Base-by-base conservation (phyloP, 306 rosid genomes). In the Castanospermum australe region DNA sequence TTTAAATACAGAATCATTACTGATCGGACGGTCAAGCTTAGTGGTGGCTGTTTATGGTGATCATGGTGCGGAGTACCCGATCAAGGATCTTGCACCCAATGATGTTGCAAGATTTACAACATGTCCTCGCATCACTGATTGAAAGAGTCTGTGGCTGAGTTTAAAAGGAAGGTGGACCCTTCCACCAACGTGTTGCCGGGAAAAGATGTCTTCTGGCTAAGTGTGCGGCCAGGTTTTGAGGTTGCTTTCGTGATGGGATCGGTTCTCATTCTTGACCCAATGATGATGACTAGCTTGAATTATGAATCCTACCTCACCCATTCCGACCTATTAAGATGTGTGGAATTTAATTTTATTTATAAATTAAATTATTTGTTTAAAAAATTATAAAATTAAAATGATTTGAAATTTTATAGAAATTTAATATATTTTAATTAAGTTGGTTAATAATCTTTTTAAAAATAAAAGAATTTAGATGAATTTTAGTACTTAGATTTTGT, bases 171-270 rank as follows among this genome's bases (percentile, higher is more conserved):
- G 14, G 73, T 67, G 74, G 74, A 68, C 69, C 69, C 78, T 25
- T 7, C 84, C 3, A 74, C 87, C 1, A 39, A 60, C 15, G 81
- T 74, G 17, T 18, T 79, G 78, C 73, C 74, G 7, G 87, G 81
- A 18, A 67, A 73, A 38, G 81, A 84, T 21, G 87, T 79, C 13
- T 84, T 79, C 55, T 38, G 57, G 48, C 80, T 79, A 4, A 2
- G 17, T 33, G 54, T 78, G 22, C 59, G 74, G 63, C 48, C 78
- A 0, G 84, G 81, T 0, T 74, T 79, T 33, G 84, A 74, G 50
- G 69, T 74, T n/a, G 81, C 87, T 8, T 74, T 79, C n/a, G 81
- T 63, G 0, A 79, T 84, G 84, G 81, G 84, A 35, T 68, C 74
- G 73, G 77, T 79, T 47, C 81, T 84, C 12, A 67, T 79, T 39